Base-by-base conservation (phyloP, 2,329 filamentous ascomycete genomes). In the Fusarium palustre region DNA sequence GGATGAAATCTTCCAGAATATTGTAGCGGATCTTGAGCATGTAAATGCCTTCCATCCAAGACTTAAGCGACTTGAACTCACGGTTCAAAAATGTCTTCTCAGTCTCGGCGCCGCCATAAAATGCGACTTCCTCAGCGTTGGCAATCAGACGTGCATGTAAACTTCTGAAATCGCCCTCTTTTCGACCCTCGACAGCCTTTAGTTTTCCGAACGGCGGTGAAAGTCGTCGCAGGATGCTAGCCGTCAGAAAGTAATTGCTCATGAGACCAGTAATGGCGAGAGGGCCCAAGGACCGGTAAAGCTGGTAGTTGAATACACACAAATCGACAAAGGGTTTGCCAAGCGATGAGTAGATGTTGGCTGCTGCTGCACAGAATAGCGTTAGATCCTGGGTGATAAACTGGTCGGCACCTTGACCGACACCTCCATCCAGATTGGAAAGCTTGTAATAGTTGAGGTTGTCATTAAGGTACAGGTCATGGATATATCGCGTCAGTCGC, bases 251-350 rank as follows among this genome's bases (percentile, higher is more conserved):
- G 80, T 99, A 99, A 77, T 97, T 97, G 77, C 92, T 92, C 71
- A 97, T 81, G 31, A 99, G 87, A 1, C 93, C 95, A 7, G 90
- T 92, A 59, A 98, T 82, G 1, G 96, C 96, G 20, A 98, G 81
- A 1, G 95, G 94, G 0, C 96, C 96, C 0, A 99, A 85, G 0
- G 94, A 97, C 36, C 91, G 91, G 79, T 97, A 97, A 0, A 99
- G 88, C 79, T 99, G 96, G 79, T 97, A 99, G 80, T 97, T 99
- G 85, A 99, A 99, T 47, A 98, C 96, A 71, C 94, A 92, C 3
- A 99, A 85, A 78, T 99, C 96, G n/a, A 99, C 93, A 70, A 97
- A 90, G 0, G 96, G 96, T 79, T 99, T 99, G n/a, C 96, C 96
- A 5, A 99, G 85, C 0, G 94, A 97, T 2, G 96, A 98, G 81